Percentiles rank a stretch among this genome's conserved stretches.
Conservation (phyloP, 2,329 filamentous ascomycete species). For the Microsporum ferrugineum region DNA sequence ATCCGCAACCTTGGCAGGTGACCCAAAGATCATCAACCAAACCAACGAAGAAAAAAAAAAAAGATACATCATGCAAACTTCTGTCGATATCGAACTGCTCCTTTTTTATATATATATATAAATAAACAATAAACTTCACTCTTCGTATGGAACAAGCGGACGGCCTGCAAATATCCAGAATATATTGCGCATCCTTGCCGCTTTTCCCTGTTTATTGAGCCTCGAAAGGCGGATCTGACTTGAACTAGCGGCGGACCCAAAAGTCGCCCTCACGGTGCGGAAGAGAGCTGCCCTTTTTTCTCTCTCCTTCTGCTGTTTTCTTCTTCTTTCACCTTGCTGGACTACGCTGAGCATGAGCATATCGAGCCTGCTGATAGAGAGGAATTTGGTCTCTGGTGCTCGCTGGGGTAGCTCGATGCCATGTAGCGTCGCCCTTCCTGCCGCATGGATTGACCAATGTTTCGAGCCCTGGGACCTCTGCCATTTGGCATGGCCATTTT, state of each 20-base stretch:
- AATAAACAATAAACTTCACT: too few relatives aligned
- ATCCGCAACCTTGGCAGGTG: background rate
- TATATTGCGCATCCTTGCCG: background rate
- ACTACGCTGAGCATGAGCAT: background rate
- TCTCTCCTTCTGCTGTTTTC: background rate
- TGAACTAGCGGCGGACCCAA: background rate
- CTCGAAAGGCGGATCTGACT: background rate
- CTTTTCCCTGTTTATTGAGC: background rate
- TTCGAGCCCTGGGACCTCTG: constrained; percentile 4
- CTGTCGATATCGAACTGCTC: background rate
- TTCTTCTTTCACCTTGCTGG: background rate
- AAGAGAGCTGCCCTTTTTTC: too few relatives aligned
- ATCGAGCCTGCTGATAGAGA: background rate
- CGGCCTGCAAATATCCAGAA: background rate
- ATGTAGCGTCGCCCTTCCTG: constrained; percentile 4
- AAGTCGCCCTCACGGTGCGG: background rate
- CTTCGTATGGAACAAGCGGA: too few relatives aligned
- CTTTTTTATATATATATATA: background rate
- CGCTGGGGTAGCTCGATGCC: background rate
- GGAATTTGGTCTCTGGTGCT: background rate
- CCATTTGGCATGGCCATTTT: constrained; percentile 33
- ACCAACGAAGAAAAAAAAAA: background rate
- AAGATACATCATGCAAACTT: background rate
- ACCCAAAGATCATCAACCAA: background rate
- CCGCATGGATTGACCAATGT: constrained; percentile 5